Evolutionary conservation across 805 yeast species (phyloP).

Genomic region (Monosporozyma aerobia): DNA sequence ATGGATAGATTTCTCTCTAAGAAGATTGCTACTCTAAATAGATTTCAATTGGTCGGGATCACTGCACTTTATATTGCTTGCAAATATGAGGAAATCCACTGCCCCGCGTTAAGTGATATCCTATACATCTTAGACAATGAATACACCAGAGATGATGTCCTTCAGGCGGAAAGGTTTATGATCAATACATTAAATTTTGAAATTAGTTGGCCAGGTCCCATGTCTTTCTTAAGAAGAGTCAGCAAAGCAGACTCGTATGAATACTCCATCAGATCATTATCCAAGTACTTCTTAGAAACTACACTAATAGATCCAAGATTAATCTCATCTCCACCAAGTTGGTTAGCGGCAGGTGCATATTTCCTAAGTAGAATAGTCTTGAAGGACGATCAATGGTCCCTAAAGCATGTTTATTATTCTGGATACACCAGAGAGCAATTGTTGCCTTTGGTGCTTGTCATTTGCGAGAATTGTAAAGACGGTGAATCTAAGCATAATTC

Average conservation of each 20-base stretch:
- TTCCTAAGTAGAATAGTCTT: conserved; percentile 66
- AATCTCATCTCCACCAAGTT: conserved; percentile 80
- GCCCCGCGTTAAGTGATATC: conserved; percentile 82
- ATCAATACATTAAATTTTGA: conserved; percentile 81
- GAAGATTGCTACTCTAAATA: conserved; percentile 64
- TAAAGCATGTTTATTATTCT: conserved; percentile 72
- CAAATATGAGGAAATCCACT: conserved; percentile 86
- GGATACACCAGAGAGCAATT: conserved; percentile 81
- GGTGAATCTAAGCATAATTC: conserved; percentile 58
- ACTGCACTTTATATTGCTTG: conserved; percentile 92
- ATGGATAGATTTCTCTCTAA: conserved; percentile 79
- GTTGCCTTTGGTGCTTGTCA: conserved; percentile 57
- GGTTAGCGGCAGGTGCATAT: conserved; percentile 91
- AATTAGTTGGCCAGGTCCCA: conserved; percentile 96
- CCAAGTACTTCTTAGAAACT: conserved; percentile 79
- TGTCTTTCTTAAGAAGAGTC: conserved; percentile 84
- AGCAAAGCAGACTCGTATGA: conserved; percentile 96
- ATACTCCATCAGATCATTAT: conserved; percentile 78
- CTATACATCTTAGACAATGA: conserved; percentile 82
- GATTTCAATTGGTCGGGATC: conserved; percentile 87
- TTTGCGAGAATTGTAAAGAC: conserved; percentile 52
- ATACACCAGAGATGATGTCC: conserved; percentile 66
- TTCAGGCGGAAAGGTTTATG: conserved; percentile 85
- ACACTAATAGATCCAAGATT: conserved; percentile 82
- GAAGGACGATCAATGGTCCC: conserved; percentile 70